Conservation (phyloP, 805 yeast genomes). For the Candida golubevii region DNA sequence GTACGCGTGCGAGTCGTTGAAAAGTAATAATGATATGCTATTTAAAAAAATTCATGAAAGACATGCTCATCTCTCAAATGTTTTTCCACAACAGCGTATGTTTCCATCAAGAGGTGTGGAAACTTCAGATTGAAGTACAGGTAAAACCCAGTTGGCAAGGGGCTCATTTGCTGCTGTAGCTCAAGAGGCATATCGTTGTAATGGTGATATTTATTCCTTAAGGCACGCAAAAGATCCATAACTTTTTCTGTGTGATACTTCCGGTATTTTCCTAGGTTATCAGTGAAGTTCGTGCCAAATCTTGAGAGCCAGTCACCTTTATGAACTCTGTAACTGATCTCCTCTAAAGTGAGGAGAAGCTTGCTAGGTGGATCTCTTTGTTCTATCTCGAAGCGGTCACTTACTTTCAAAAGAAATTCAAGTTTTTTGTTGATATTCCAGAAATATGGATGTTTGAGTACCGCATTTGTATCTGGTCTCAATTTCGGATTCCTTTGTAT, state of each 20-base stretch:
- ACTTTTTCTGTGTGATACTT: conserved; percentile 76
- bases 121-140: conserved; percentile 68
- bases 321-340: conserved; percentile 32
- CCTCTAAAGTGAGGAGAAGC: conserved; percentile 53
- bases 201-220: conserved; percentile 93
- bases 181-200: conserved; percentile 79
- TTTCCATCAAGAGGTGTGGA: conserved; percentile 74
- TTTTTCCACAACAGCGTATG: conserved; percentile 57
- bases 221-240: conserved; percentile 82
- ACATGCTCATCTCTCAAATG: conserved; percentile 62
- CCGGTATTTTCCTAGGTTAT: conserved; percentile 85
- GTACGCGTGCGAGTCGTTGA: not conserved
- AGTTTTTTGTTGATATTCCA: conserved; percentile 74
- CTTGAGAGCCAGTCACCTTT: conserved; percentile 71
- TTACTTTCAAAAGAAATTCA: conserved; percentile 79
- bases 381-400: conserved; percentile 88
- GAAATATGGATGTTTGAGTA: conserved; percentile 83
- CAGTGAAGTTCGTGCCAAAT: conserved; percentile 70
- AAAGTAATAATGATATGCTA: not conserved
- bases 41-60: conserved; percentile 38
- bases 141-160: conserved; percentile 82
- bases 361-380: conserved; percentile 73
- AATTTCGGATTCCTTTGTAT: conserved; percentile 57
- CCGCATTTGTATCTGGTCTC: conserved; percentile 67
- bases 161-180: conserved; percentile 63